Conservation (phyloP, 768 basidiomycete species). For the Holtermannia corniformis region DNA sequence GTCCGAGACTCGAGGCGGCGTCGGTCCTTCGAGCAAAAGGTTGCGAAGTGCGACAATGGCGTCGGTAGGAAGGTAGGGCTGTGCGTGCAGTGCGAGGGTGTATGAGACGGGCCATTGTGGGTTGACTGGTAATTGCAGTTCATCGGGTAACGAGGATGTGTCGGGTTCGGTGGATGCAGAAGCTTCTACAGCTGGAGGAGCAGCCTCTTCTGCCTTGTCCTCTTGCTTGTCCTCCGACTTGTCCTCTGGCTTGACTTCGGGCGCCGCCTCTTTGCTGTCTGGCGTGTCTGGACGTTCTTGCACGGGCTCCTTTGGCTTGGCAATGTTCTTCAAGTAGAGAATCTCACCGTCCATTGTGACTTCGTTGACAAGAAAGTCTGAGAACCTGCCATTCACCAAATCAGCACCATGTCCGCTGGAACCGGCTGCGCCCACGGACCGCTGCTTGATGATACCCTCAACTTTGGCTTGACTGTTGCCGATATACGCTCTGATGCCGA, state of each 20-base stretch:
- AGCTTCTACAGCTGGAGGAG: constrained; percentile 42
- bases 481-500: constrained; percentile 84
- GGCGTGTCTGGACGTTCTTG: constrained; percentile 29
- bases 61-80: constrained; percentile 56
- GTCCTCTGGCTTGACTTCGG: neutral
- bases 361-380: constrained; percentile 92
- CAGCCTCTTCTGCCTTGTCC: constrained; percentile 42
- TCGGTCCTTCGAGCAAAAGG: constrained; percentile 71
- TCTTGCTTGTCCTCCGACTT: constrained; percentile 7
- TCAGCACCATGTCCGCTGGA: neutral
- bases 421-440: constrained; percentile 49
- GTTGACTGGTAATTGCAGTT: constrained; percentile 19
- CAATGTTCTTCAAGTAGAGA: constrained; percentile 68
- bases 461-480: constrained; percentile 60
- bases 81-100: constrained; percentile 44
- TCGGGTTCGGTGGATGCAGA: constrained; percentile 37
- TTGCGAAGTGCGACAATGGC: constrained; percentile 57
- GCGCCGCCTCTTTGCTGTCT: constrained; percentile 7
- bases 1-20: constrained; percentile 64
- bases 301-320: constrained; percentile 54
- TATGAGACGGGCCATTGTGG: constrained; percentile 20
- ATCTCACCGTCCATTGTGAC: constrained; percentile 72
- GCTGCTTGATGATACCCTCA: constrained; percentile 91
- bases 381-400: constrained; percentile 55
- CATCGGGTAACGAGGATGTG: constrained; percentile 23